These are phyloP conservation scores for Populus deltoides DNA, from an alignment of 345 rosid genomes.

Conservation along the genomic window DNA sequence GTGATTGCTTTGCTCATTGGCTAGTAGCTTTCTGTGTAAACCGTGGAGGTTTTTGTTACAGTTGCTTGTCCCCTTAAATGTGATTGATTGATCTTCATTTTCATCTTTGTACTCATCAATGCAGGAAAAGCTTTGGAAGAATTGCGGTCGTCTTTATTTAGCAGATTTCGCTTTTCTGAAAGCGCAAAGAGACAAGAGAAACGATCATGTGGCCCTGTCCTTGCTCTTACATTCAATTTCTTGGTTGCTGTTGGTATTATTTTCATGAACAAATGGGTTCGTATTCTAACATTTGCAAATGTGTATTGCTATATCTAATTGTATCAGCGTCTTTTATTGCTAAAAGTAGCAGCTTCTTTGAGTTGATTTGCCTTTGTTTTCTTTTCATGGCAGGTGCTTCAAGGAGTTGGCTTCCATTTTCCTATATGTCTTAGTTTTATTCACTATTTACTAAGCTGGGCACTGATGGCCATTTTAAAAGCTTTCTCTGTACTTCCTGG, in stretches of 20 bases:
- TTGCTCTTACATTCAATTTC: slow-evolving; percentile 82
- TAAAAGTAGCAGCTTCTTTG: background rate
- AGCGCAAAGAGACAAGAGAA: slow-evolving; percentile 64
- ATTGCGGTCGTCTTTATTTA: slow-evolving; percentile 59
- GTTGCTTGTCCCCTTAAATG: background rate
- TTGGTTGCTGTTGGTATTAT: slow-evolving; percentile 70
- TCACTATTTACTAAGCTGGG: slow-evolving; percentile 78
- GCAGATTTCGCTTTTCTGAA: slow-evolving; percentile 57
- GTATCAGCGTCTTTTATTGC: background rate
- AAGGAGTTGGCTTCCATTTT: slow-evolving; percentile 77
- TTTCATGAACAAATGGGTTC: slow-evolving; percentile 88
- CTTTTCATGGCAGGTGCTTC: slow-evolving; percentile 57
- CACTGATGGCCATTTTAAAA: slow-evolving; percentile 75
- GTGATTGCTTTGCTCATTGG: background rate
- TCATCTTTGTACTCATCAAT: background rate
- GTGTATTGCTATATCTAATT: background rate
- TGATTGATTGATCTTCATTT: background rate
- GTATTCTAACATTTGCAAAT: background rate
- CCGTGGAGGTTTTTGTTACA: background rate
- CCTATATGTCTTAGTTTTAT: slow-evolving; percentile 87
- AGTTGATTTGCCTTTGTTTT: background rate
- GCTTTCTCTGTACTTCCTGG: slow-evolving; percentile 65
- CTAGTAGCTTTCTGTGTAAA: background rate
- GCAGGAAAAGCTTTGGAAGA: slow-evolving; percentile 79
- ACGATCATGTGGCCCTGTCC: slow-evolving; percentile 52